Conservation (phyloP, 371 early-diverging fungal genomes). For the Mortierella sp. region DNA sequence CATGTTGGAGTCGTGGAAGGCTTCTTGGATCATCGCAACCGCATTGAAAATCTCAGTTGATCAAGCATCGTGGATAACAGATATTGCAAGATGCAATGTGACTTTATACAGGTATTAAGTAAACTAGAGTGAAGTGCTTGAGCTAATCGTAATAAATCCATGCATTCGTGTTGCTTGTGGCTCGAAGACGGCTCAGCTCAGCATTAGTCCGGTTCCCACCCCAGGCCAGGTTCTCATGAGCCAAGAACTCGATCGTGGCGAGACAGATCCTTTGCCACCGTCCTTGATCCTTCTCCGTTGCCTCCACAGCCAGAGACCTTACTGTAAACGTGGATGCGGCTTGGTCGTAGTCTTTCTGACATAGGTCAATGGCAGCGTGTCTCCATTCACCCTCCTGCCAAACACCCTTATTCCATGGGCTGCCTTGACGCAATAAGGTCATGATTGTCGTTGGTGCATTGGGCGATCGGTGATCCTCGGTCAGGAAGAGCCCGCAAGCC, state of each 20-base stretch:
- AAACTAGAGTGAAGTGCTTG: not conserved
- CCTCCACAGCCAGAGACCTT: not conserved
- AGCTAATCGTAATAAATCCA: slow-evolving; percentile 44
- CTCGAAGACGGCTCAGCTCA: slow-evolving; percentile 42
- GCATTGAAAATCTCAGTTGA: no score
- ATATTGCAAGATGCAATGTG: no score
- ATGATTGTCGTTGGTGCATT: slow-evolving; percentile 40
- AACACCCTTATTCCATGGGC: slow-evolving; percentile 48
- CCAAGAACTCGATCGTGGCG: slow-evolving; percentile 47
- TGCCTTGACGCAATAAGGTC: slow-evolving; percentile 38
- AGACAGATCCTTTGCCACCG: slow-evolving; percentile 48
- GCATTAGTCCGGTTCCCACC: slow-evolving; percentile 45
- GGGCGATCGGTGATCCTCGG: slow-evolving; percentile 4
- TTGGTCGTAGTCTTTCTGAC: not conserved
- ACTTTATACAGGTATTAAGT: no score
- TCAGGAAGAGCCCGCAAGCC: slow-evolving; percentile 50
- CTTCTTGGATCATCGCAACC: no score
- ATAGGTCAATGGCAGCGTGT: slow-evolving; percentile 16
- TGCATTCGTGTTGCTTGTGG: slow-evolving; percentile 23
- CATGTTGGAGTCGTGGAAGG: no score
- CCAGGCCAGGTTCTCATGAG: slow-evolving; percentile 40
- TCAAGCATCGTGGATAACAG: no score
- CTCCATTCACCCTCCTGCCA: slow-evolving; percentile 55
- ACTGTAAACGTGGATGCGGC: not conserved
- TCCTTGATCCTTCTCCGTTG: slow-evolving; percentile 22